These are phyloP conservation scores for Plasmodium gaboni DNA, from an alignment of 169 alveolate species.

Conservation along the genomic window DNA sequence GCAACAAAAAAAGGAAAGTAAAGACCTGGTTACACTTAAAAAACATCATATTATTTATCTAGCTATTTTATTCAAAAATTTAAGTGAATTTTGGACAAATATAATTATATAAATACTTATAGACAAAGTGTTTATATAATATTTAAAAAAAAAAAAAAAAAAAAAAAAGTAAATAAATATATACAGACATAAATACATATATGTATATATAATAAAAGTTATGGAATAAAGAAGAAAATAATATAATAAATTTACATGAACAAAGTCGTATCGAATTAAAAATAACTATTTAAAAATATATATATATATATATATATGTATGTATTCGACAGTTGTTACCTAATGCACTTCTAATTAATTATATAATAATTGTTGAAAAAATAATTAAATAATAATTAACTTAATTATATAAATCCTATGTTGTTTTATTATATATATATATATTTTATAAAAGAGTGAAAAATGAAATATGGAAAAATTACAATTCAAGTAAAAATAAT, in stretches of 20 bases:
- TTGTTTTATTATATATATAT: no score
- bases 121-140: neutral
- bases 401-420: no score
- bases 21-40: slow-evolving; percentile 17
- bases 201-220: neutral
- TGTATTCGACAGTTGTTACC: no score
- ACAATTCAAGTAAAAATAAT: neutral
- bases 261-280: no score
- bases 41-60: slow-evolving; percentile 33
- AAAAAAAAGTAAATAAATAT: neutral
- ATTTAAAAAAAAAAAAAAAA: neutral
- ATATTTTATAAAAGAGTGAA: no score
- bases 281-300: no score
- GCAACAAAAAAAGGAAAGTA: slow-evolving; percentile 20
- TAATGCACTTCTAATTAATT: no score
- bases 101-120: neutral
- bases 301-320: no score
- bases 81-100: slow-evolving; percentile 2
- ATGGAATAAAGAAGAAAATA: no score
- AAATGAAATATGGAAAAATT: neutral
- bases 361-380: no score
- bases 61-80: neutral
- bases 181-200: neutral
- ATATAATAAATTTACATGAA: no score
- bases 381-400: no score